Conservation (phyloP, 495 filamentous ascomycete species). For the Neurospora sp. region DNA sequence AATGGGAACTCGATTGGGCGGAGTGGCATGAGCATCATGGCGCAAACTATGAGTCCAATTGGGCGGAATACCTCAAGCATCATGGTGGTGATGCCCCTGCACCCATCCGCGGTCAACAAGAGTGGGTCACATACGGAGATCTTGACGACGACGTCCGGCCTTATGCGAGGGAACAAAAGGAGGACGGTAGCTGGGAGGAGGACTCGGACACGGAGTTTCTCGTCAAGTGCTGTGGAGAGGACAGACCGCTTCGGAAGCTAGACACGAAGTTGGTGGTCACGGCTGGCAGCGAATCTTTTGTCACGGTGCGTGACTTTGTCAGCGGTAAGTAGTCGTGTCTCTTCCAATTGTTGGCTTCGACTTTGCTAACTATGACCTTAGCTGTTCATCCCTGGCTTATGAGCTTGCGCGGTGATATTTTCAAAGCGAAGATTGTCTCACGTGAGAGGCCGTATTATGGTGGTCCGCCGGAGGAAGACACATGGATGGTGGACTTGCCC, state of each 20-base stretch:
- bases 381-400: slow-evolving; percentile 10
- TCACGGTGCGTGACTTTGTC: slow-evolving; percentile 3
- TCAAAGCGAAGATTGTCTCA: not conserved
- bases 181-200: slow-evolving; percentile 6
- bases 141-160: slow-evolving; percentile 9
- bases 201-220: slow-evolving; percentile 6
- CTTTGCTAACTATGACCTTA: not conserved
- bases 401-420: slow-evolving; percentile 2
- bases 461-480: too few relatives aligned
- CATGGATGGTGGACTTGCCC: not conserved
- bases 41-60: too few relatives aligned
- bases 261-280: not conserved
- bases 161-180: not conserved
- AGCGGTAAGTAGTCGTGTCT: not conserved
- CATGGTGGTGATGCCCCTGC: too few relatives aligned
- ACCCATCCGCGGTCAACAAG: too few relatives aligned
- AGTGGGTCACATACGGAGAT: slow-evolving; percentile 4
- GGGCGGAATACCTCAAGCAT: too few relatives aligned
- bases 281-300: not conserved
- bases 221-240: slow-evolving; percentile 5
- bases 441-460: too few relatives aligned
- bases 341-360: not conserved
- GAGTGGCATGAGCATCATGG: not conserved
- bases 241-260: not conserved
- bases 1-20: slow-evolving; percentile 11